Base-by-base conservation (phyloP, 176 grass and related monocot genomes). In the Cymbopogon citratus region DNA sequence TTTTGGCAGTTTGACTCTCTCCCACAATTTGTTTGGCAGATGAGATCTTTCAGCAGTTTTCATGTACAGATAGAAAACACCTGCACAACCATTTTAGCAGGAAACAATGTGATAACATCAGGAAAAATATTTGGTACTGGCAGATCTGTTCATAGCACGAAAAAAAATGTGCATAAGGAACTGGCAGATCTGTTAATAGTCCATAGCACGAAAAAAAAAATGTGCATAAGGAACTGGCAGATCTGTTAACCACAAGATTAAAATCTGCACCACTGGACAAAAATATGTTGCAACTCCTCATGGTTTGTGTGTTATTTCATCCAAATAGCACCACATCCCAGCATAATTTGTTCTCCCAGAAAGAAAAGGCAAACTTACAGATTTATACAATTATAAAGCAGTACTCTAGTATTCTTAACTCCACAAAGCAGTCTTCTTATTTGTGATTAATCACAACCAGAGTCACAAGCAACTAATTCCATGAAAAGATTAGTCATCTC, bases 1-100 rank as follows among this genome's bases (percentile, higher is more conserved):
- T 68, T 84, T 98, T 0, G 92, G 95, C 34, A 98, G 86, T 69
- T 93, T 94, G 61, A 98, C 84, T 78, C 92, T 94, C 88, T 95
- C 88, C 95, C 95, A 98, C 71, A 95, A 74, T 95, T 93, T 87
- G 54, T 93, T 98, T 34, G 95, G 95, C 85, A 88, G 85, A 82
- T 98, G 95, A 46, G 95, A 90, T 86, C 95, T 90, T 93, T 98
- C 95, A 49, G 91, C 94, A 66, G 95, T 98, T 91, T 98, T 98
- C 90, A 98, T 98, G 71, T 98, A 98, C 56, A 98, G 80, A 75
- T 93, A 98, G 88, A 98, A 95, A 15, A 98, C 64, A 75, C 95
- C 95, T 98, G 87, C 80, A 88, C 12, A 25, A 65, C 12, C 21
- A 41, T 49, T 43, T 43, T 45, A 27, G 64, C 56, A 59, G 16